Percentiles rank a stretch among this genome's conserved stretches.
phyloP scores from a whole-genome alignment of 2,329 filamentous ascomycete genomes.

The Graphium sp. region DNA sequence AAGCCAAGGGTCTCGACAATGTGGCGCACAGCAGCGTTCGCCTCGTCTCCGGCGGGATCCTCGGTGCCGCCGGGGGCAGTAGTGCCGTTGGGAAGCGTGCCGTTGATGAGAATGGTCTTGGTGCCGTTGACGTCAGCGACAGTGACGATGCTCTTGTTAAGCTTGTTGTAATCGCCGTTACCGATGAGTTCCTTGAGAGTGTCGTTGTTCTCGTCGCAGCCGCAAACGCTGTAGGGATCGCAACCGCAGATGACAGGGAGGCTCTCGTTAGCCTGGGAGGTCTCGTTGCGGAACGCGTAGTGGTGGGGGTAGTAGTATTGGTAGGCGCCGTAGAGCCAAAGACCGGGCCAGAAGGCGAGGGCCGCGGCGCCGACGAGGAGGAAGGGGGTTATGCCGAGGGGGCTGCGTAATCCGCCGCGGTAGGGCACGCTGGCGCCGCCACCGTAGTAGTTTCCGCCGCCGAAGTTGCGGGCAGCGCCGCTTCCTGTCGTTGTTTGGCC shows the following conservation, averaged over 20 bases:
- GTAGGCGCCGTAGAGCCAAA: conserved; percentile 49
- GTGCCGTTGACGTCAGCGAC: conserved; percentile 42
- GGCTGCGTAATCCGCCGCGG: conserved; percentile 27
- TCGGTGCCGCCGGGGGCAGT: conserved; percentile 30
- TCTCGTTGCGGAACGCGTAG: conserved; percentile 30
- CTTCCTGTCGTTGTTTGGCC: conserved; percentile 22
- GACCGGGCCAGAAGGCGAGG: conserved; percentile 43
- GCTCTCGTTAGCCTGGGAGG: conserved; percentile 20
- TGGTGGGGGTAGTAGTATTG: conserved; percentile 28
- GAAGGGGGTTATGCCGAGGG: conserved; percentile 33
- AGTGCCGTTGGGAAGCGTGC: conserved; percentile 55
- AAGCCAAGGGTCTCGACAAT: conserved; percentile 23
- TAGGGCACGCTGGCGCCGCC: conserved; percentile 50
- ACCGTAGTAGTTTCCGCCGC: conserved; percentile 47
- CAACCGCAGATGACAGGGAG: conserved; percentile 26
- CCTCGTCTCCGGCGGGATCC: conserved; percentile 17
- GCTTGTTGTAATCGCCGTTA: conserved; percentile 38
- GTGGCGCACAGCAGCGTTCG: conserved; percentile 13
- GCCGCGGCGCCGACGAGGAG: conserved; percentile 28
- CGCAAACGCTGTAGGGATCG: conserved; percentile 33
- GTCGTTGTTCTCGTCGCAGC: conserved; percentile 52
- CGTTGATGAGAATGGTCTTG: conserved; percentile 52
- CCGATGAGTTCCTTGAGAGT: conserved; percentile 45
- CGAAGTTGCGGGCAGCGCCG: conserved; percentile 38
- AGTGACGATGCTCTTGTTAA: conserved; percentile 46